These are phyloP conservation scores for Tetradesmus lagerheimii DNA, from an alignment of 139 green algal genomes.

Conservation along the genomic window DNA sequence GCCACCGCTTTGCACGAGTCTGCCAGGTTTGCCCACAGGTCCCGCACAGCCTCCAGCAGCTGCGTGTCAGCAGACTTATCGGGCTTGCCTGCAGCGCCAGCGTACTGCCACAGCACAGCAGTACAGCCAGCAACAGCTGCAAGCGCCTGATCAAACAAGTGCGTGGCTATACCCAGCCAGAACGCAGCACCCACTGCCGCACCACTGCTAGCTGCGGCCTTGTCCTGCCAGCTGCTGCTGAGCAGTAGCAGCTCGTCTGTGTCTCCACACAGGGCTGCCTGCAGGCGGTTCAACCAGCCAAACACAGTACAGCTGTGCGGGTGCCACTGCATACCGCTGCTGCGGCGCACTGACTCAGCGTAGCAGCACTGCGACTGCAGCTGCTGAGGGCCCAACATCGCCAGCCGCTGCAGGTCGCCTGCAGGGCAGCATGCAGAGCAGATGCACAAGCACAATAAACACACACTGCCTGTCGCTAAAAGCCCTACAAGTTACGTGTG, in stretches of 20 bases:
- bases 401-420: neutral
- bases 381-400: neutral
- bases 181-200: neutral
- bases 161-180: neutral
- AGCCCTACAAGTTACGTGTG: no score
- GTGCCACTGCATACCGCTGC: slow-evolving; percentile 36
- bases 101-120: neutral
- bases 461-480: no score
- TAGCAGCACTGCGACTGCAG: slow-evolving; percentile 25
- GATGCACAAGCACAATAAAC: neutral
- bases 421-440: neutral
- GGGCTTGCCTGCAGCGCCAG: slow-evolving; percentile 12
- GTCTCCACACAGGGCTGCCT: slow-evolving; percentile 29
- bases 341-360: neutral
- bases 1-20: slow-evolving; percentile 13
- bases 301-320: slow-evolving; percentile 24
- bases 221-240: neutral
- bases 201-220: neutral
- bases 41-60: slow-evolving; percentile 35
- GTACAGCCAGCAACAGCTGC: neutral
- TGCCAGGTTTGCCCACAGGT: slow-evolving; percentile 35
- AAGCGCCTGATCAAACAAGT: slow-evolving; percentile 22
- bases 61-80: slow-evolving; percentile 29
- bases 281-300: slow-evolving; percentile 30
- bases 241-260: slow-evolving; percentile 1